phyloP scores from a whole-genome alignment of 192 early-diverging fungal species.

The Gigaspora rosea region DNA sequence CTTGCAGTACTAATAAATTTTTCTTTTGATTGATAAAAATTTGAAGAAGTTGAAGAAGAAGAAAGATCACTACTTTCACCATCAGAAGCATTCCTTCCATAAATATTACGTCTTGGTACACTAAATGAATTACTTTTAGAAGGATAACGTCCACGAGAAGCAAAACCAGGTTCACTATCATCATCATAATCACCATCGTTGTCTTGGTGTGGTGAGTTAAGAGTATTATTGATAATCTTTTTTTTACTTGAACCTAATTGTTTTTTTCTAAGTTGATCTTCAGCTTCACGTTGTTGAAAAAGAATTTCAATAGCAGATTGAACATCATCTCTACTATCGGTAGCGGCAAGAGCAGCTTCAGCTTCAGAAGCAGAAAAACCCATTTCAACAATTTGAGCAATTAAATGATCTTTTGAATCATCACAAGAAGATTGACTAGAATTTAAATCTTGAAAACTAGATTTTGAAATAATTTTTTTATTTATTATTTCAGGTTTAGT shows the following conservation, averaged over 20 bases:
- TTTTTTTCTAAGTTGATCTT: slow-evolving; percentile 20
- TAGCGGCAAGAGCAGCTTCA: slow-evolving; percentile 66
- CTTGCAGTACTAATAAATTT: slow-evolving; percentile 57
- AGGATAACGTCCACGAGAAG: background rate
- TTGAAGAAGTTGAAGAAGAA: slow-evolving; percentile 1
- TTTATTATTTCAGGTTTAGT: background rate
- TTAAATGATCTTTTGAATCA: slow-evolving; percentile 29
- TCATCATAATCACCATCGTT: slow-evolving; percentile 28
- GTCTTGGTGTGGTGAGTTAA: slow-evolving; percentile 7
- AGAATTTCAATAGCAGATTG: slow-evolving; percentile 55
- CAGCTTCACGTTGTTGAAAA: slow-evolving; percentile 44
- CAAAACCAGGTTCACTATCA: slow-evolving; percentile 19
- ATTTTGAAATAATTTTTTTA: background rate
- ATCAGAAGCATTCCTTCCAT: slow-evolving; percentile 22
- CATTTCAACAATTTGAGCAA: slow-evolving; percentile 79
- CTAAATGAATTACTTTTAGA: slow-evolving; percentile 1
- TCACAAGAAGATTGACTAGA: background rate
- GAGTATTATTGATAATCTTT: slow-evolving; percentile 1
- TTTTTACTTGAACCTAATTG: background rate
- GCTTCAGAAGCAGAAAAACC: slow-evolving; percentile 75
- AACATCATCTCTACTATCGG: slow-evolving; percentile 62
- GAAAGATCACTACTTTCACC: slow-evolving; percentile 26
- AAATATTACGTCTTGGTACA: slow-evolving; percentile 1
- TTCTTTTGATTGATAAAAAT: slow-evolving; percentile 52
- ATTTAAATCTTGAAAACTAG: background rate